Evolutionary conservation across 306 rosid genomes (phyloP), one percentile per base, ranked within the genome.

Genomic region (Gastrolobium villosum): DNA sequence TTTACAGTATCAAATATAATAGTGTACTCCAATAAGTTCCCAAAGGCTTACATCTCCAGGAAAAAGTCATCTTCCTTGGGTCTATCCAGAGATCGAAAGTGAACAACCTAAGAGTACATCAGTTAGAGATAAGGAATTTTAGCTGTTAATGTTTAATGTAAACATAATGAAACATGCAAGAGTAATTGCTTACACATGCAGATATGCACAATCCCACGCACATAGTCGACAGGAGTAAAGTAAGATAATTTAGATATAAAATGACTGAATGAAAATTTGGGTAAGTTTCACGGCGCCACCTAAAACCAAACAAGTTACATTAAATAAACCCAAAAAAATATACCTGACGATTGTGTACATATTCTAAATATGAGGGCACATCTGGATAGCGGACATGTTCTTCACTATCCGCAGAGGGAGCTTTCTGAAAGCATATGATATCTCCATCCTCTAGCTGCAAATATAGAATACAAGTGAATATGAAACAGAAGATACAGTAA

Each of bases 361-460:
- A 94, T 49, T 92, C 97, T 85, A 94, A 81, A 91, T 92, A 94
- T 20, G 97, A 94, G 56, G 98, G 94, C 68, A 92, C 98, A 3
- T 92, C 98, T 5, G 96, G 88, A 81, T 88, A 94, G 70, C 94
- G 96, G 26, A 55, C 70, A 53, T 77, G 91, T 35, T 87, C 92
- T 54, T 72, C 87, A 72, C 59, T 86, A 65, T 91, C 96, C 78
- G 71, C 75, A 32, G 84, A 69, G 67, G 83, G 73, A 66, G 92
- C 83, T 79, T 94, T 94, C 81, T 94, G 98, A 79, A 87, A 90
- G 87, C 97, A 94, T 43, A 94, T 76, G 77, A 94, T 90, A 79
- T 94, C 98, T 55, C 98, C 98, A 83, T 94, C 98, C 84, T 92
- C 97, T 66, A 94, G 88, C 98, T 94, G 86, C 65, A 63, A 62